Evolutionary conservation across 257 asterid species (phyloP).

Genomic region (Solanum lignicaule): DNA sequence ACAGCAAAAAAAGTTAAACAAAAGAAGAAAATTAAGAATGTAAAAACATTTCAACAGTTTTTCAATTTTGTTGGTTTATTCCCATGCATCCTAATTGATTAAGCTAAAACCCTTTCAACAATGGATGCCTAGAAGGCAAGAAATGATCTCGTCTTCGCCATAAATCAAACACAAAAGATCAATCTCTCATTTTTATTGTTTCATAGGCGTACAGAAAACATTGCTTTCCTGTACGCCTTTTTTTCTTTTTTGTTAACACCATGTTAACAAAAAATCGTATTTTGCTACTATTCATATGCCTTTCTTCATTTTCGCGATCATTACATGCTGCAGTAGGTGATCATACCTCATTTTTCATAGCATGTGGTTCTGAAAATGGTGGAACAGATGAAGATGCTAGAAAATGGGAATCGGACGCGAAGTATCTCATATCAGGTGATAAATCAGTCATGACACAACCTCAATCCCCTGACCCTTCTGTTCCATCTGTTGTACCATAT

Average conservation of each 20-base stretch:
- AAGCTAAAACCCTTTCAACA: background rate
- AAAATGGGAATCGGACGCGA: conserved; percentile 56
- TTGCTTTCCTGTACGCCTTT: conserved; percentile 22
- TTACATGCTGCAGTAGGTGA: conserved; percentile 9
- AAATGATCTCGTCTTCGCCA: background rate
- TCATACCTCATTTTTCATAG: conserved; percentile 19
- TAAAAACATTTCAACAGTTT: background rate
- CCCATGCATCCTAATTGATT: background rate
- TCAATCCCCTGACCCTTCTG: conserved; percentile 49
- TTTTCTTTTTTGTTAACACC: background rate
- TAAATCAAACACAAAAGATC: background rate
- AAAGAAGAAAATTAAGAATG: background rate
- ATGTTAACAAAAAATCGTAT: background rate
- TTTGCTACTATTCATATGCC: background rate
- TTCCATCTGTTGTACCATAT: conserved; percentile 52
- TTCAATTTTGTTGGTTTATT: background rate
- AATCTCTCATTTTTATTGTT: background rate
- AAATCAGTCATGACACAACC: conserved; percentile 35
- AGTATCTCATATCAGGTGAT: conserved; percentile 25
- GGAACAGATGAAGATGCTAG: conserved; percentile 52
- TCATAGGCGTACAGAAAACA: background rate
- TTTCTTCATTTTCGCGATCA: background rate
- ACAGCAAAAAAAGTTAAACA: background rate
- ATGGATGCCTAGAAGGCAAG: background rate
- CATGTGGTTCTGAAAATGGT: conserved; percentile 41